These are phyloP conservation scores for Collybia sordida DNA, from an alignment of 768 basidiomycete genomes.

Conservation along the genomic window DNA sequence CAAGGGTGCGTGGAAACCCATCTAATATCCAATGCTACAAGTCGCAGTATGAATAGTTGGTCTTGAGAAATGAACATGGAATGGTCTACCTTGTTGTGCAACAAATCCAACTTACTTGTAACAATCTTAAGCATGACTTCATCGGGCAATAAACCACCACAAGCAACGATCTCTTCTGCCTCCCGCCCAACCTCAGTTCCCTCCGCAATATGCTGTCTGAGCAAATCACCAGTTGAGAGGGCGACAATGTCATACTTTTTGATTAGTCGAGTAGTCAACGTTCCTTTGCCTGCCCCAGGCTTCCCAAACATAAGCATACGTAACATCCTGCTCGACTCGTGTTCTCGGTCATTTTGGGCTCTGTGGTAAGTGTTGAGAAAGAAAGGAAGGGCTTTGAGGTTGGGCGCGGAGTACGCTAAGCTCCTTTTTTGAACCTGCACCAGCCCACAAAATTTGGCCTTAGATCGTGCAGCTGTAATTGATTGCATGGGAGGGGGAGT, in stretches of 20 bases:
- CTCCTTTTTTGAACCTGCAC: no score
- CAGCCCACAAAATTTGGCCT: no score
- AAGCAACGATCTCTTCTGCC: conserved; percentile 78
- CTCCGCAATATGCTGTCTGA: conserved; percentile 81
- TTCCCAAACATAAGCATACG: conserved; percentile 80
- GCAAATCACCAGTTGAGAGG: conserved; percentile 81
- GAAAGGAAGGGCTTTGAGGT: conserved; percentile 48
- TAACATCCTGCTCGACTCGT: conserved; percentile 32
- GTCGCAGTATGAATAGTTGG: not conserved
- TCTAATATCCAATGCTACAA: conserved; percentile 87
- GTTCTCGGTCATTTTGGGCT: conserved; percentile 35
- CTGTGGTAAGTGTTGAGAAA: conserved; percentile 43
- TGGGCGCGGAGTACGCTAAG: conserved; percentile 27
- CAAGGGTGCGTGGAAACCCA: conserved; percentile 87
- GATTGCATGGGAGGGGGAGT: conserved; percentile 13
- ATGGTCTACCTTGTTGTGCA: conserved; percentile 60
- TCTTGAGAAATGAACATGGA: not conserved
- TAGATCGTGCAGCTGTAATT: conserved; percentile 1
- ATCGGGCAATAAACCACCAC: conserved; percentile 76
- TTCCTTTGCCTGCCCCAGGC: conserved; percentile 87
- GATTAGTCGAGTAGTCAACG: conserved; percentile 71
- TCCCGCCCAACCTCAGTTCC: conserved; percentile 69
- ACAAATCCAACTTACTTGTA: conserved; percentile 63
- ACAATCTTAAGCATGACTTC: conserved; percentile 79
- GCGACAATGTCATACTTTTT: conserved; percentile 78